Conservation (phyloP, 1,284 basidiomycete species). For the Microbotryum silenes-acaulis region DNA sequence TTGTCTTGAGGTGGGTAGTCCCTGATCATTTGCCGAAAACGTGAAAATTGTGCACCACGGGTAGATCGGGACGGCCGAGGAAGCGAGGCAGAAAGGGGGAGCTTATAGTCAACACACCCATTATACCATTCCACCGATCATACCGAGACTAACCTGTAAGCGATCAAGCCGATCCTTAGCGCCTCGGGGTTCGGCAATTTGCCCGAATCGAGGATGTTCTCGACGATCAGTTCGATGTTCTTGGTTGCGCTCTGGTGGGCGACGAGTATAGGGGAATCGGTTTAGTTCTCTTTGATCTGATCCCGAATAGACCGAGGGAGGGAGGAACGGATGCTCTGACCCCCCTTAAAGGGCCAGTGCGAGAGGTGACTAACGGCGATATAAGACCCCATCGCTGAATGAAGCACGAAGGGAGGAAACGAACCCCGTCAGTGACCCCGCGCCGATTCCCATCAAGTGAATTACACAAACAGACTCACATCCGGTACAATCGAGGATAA, state of each 20-base stretch:
- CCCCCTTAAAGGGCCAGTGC: not conserved
- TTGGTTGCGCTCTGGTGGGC: constrained; percentile 58
- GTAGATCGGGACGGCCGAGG: not conserved
- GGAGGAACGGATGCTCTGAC: too few relatives aligned
- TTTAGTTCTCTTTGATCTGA: too few relatives aligned
- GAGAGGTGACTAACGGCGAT: constrained; percentile 36
- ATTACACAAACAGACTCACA: constrained; percentile 10
- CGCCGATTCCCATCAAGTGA: too few relatives aligned
- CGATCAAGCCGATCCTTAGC: constrained; percentile 52
- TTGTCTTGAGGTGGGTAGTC: constrained; percentile 95
- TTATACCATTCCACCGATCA: not conserved
- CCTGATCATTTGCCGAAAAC: constrained; percentile 37
- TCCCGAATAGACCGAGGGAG: too few relatives aligned
- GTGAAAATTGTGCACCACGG: constrained; percentile 58
- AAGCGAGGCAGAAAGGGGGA: not conserved
- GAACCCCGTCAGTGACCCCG: too few relatives aligned
- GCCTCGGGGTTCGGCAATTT: constrained; percentile 78
- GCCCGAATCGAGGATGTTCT: constrained; percentile 90
- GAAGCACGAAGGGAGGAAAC: not conserved
- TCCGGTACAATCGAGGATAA: constrained; percentile 84
- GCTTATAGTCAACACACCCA: not conserved
- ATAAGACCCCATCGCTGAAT: constrained; percentile 43
- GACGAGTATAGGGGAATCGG: not conserved
- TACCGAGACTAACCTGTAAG: constrained; percentile 54
- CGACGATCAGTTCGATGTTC: constrained; percentile 96